Evolutionary conservation across 768 basidiomycete species (phyloP).

Genomic region (Agaricus blazei): DNA sequence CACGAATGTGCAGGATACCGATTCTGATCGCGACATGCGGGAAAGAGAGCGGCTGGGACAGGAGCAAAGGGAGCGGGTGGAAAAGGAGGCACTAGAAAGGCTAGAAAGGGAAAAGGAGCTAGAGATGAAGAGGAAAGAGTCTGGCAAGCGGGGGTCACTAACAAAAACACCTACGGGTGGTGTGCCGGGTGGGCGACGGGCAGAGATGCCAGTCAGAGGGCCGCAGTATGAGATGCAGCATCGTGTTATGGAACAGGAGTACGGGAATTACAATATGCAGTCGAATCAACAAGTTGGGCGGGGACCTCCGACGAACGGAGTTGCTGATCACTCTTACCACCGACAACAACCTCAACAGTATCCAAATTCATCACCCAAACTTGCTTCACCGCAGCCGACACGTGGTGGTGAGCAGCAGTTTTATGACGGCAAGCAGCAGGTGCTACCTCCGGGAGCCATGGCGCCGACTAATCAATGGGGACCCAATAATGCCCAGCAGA

Average conservation of each 20-base stretch:
- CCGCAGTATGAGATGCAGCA: constrained; percentile 96
- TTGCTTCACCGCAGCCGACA: constrained; percentile 23
- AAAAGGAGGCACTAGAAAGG: constrained; percentile 40
- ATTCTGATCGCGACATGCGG: constrained; percentile 30
- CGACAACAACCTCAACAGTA: constrained; percentile 21
- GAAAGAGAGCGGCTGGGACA: constrained; percentile 35
- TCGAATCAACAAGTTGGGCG: constrained; percentile 22
- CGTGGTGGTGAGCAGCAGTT: constrained; percentile 31
- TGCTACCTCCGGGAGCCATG: constrained; percentile 61
- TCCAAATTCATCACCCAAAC: constrained; percentile 14
- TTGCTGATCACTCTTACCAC: constrained; percentile 23
- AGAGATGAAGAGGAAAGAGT: constrained; percentile 52
- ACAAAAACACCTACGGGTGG: constrained; percentile 57
- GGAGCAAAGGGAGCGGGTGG: constrained; percentile 39
- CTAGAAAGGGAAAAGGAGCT: constrained; percentile 43
- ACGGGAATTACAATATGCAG: constrained; percentile 42
- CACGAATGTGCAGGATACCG: constrained; percentile 29
- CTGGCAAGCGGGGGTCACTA: constrained; percentile 51
- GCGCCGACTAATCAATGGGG: constrained; percentile 41
- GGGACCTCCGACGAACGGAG: constrained; percentile 11
- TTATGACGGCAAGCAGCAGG: constrained; percentile 32
- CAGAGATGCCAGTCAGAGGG: constrained; percentile 83
- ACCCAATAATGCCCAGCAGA: constrained; percentile 17
- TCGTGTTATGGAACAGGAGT: constrained; percentile 89
- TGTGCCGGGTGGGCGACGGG: constrained; percentile 51